phyloP scores from a whole-genome alignment of 169 alveolate species.

The Babesia gibsoni region DNA sequence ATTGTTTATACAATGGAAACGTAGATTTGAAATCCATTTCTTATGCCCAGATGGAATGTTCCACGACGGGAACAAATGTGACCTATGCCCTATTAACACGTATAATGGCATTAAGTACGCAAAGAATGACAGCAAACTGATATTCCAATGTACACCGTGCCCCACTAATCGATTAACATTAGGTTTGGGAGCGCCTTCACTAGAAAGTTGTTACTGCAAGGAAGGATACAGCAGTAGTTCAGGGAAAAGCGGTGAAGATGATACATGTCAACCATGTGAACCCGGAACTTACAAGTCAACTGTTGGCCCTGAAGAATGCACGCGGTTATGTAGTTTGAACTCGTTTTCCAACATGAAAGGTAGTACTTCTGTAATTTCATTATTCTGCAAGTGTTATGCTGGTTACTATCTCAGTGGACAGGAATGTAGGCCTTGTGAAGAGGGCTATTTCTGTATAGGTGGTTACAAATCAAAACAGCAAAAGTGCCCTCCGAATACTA shows the following conservation, averaged over 20 bases:
- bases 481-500: conserved; percentile 72
- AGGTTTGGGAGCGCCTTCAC: conserved; percentile 65
- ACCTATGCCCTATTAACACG: conserved; percentile 72
- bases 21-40: conserved; percentile 15
- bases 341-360: conserved; percentile 43
- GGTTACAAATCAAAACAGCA: conserved; percentile 56
- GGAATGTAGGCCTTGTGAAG: conserved; percentile 61
- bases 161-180: conserved; percentile 56
- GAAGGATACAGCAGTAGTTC: conserved; percentile 55
- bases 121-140: conserved; percentile 1
- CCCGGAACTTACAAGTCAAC: conserved; percentile 61
- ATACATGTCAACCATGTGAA: conserved; percentile 60
- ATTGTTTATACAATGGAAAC: conserved; percentile 24
- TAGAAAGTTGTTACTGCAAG: conserved; percentile 71
- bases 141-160: conserved; percentile 56
- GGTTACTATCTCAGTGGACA: conserved; percentile 32
- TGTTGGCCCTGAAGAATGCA: conserved; percentile 57
- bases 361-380: conserved; percentile 39
- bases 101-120: conserved; percentile 44
- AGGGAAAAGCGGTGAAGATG: conserved; percentile 11
- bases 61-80: conserved; percentile 55
- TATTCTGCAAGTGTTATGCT: conserved; percentile 59
- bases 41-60: conserved; percentile 74
- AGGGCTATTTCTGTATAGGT: conserved; percentile 71
- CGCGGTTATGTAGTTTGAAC: conserved; percentile 61